phyloP scores from a whole-genome alignment of 257 asterid species.

The Paraleonurus japonicus region DNA sequence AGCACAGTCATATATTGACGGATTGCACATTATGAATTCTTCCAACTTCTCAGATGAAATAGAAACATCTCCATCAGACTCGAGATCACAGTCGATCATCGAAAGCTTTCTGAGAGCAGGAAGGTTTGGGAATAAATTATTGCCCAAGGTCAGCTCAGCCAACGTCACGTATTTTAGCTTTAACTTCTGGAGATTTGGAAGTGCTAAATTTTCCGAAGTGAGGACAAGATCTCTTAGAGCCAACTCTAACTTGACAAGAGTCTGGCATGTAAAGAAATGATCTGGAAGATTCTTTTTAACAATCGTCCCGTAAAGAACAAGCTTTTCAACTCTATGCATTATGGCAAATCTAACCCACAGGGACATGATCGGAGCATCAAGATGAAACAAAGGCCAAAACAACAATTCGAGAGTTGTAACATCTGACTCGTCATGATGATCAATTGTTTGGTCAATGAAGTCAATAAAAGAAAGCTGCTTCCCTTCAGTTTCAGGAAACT shows the following conservation, averaged over 20 bases:
- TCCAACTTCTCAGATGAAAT: background rate
- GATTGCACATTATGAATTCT: conserved; percentile 7
- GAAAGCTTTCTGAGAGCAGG: conserved; percentile 23
- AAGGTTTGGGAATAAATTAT: background rate
- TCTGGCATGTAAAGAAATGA: conserved; percentile 1
- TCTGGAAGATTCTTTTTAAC: background rate
- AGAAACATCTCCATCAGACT: background rate
- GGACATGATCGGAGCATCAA: background rate
- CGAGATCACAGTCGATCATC: background rate
- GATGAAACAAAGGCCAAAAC: background rate
- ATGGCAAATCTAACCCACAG: conserved; percentile 7
- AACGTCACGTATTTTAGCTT: background rate
- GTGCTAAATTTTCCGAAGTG: background rate
- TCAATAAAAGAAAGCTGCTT: background rate
- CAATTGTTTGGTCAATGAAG: conserved; percentile 10
- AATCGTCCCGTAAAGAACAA: conserved; percentile 18
- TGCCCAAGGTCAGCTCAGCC: background rate
- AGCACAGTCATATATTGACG: background rate
- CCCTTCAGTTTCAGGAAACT: background rate
- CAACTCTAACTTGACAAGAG: conserved; percentile 24
- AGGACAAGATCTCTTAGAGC: background rate
- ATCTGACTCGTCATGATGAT: conserved; percentile 14
- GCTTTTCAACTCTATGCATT: conserved; percentile 21
- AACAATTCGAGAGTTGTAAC: conserved; percentile 6
- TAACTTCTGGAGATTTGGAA: conserved; percentile 17